Base-by-base conservation (phyloP, 2,329 filamentous ascomycete genomes). In the Pseudocercospora cruenta region DNA sequence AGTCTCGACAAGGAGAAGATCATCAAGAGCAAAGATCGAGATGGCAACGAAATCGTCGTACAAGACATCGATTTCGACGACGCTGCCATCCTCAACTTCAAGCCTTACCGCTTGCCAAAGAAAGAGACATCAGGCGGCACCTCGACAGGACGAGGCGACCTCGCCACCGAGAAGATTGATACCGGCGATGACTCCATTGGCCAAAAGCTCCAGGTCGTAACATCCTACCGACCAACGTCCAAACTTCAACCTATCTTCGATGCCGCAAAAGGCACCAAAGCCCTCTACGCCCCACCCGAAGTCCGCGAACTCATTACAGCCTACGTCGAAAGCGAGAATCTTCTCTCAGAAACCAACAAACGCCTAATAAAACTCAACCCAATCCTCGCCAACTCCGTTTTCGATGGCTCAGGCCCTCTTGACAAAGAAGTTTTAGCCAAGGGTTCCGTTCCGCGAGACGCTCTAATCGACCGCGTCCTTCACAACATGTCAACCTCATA, bases 11-110 rank as follows among this genome's bases (percentile, higher is more conserved):
- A 90, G 76, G 80, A 86, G 57, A 76, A 82, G 19, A 79, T 90
- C n/a, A 77, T 90, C 70, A 90, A 88, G 72, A 84, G 83, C 54
- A 91, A 91, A 74, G 88, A 90, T 58, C 83, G 86, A 39, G 86
- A 85, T 67, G 87, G 87, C 4, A 85, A 88, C 39, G 88, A 91
- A 73, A 87, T 86, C 0, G 83, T 89, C 10, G 86, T 91, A 58
- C 69, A 86, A 16, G 88, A 90, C 70, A 84, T 90, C 57, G 88
- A 90, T 74, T 91, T 90, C 75, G 79, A 84, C 19, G 85, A 90
- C 67, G 75, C 74, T 7, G 80, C 82, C 1, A 76, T 90, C 16
- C 72, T 80, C 43, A 77, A 81, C 22, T 91, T 91, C 76, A 82
- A 83, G 24, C 87, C 89, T 2, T 91, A 91, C 76, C 82, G 82